These are phyloP conservation scores for Niveomyces coronatus DNA, from an alignment of 2,329 filamentous ascomycete species.

Conservation along the genomic window DNA sequence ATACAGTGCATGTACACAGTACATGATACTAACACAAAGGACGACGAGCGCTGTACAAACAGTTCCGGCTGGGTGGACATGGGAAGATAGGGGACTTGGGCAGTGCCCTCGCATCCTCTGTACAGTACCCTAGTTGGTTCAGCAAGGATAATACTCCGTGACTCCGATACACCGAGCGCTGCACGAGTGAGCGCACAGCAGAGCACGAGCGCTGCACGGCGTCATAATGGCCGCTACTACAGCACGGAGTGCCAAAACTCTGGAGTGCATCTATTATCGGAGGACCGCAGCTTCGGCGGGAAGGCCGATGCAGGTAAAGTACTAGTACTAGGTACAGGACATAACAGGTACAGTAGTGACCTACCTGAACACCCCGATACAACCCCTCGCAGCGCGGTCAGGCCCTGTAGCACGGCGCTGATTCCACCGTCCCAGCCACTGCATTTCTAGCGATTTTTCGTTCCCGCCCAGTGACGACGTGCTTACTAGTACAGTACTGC, in stretches of 20 bases:
- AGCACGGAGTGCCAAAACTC: neutral
- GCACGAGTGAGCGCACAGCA: neutral
- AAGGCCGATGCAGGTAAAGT: slow-evolving; percentile 4
- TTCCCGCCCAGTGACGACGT: neutral
- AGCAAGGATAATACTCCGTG: too few species aligned
- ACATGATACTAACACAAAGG: too few species aligned
- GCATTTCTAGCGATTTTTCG: neutral
- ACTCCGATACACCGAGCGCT: slow-evolving; percentile 1
- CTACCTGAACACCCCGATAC: neutral
- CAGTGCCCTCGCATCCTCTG: too few species aligned
- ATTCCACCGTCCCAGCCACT: neutral
- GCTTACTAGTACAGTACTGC: too few species aligned
- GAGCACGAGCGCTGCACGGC: too few species aligned
- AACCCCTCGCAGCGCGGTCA: neutral
- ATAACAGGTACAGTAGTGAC: too few species aligned
- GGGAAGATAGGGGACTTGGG: too few species aligned
- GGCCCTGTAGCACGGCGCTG: neutral
- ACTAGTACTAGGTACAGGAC: too few species aligned
- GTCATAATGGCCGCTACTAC: neutral
- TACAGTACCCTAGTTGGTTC: too few species aligned
- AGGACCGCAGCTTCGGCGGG: slow-evolving; percentile 1
- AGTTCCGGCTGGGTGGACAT: too few species aligned
- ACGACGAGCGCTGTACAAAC: too few species aligned
- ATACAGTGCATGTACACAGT: too few species aligned
- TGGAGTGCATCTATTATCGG: neutral